These are phyloP conservation scores for Hericium coralloides DNA, from an alignment of 768 basidiomycete genomes.

Conservation along the genomic window DNA sequence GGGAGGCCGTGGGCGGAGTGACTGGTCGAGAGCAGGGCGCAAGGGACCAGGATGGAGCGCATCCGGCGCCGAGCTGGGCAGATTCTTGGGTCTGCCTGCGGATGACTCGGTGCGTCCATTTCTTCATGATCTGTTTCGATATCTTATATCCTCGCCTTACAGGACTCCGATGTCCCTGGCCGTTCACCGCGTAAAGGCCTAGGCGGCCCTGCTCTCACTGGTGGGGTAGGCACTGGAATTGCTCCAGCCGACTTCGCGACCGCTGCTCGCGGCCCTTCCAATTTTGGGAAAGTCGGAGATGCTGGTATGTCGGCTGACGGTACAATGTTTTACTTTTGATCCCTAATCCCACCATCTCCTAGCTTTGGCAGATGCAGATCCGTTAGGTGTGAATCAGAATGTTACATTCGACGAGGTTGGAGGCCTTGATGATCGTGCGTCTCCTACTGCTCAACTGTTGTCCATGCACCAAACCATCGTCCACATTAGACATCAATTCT, in stretches of 20 bases:
- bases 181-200: conserved; percentile 64
- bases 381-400: conserved; percentile 85
- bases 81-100: conserved; percentile 63
- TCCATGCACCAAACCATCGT: background rate
- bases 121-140: background rate
- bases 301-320: conserved; percentile 36
- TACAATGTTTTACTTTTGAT: conserved; percentile 5
- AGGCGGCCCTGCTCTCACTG: conserved; percentile 32
- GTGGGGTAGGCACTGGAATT: conserved; percentile 51
- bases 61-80: conserved; percentile 64
- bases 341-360: conserved; percentile 9
- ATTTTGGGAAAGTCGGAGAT: conserved; percentile 78
- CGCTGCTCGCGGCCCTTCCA: conserved; percentile 73
- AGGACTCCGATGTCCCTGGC: conserved; percentile 68
- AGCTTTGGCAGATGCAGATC: conserved; percentile 94
- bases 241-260: conserved; percentile 53
- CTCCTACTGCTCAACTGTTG: background rate
- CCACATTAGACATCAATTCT: conserved; percentile 74
- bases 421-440: conserved; percentile 85
- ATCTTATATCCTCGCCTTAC: conserved; percentile 1
- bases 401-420: conserved; percentile 97
- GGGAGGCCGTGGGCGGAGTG: conserved; percentile 25
- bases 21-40: conserved; percentile 25
- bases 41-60: conserved; percentile 72
- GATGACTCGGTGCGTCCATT: conserved; percentile 51